These are phyloP conservation scores for Allium cepa DNA, from an alignment of 106 monocot genomes.

Conservation along the genomic window DNA sequence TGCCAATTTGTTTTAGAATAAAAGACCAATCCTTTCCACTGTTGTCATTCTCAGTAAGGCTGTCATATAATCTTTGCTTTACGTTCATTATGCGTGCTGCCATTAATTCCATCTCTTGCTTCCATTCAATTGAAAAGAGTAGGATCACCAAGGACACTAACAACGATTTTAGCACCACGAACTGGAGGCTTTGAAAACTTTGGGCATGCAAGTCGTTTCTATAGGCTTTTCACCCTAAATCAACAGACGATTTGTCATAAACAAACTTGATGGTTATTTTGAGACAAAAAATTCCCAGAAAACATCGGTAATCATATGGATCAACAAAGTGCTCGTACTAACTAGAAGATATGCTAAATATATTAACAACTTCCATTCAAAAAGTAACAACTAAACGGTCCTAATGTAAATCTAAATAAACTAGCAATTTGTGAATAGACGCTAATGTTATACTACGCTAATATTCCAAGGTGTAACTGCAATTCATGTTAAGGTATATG, in stretches of 20 bases:
- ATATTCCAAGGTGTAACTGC: too few relatives aligned
- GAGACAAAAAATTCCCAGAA: too few relatives aligned
- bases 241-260: not conserved
- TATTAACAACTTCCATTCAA: not conserved
- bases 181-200: conserved; percentile 97
- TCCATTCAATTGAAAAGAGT: conserved; percentile 88
- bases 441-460: not conserved
- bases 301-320: too few relatives aligned
- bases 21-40: conserved; percentile 98
- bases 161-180: conserved; percentile 94
- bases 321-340: not conserved
- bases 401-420: not conserved
- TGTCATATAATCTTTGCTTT: conserved; percentile 63
- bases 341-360: not conserved
- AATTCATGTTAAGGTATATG: too few relatives aligned
- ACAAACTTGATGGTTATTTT: too few relatives aligned
- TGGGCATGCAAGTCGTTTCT: conserved; percentile 86
- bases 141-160: conserved; percentile 82
- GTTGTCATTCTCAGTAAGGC: conserved; percentile 61
- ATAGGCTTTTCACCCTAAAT: conserved; percentile 92
- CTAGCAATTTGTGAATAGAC: not conserved
- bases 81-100: conserved; percentile 96
- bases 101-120: conserved; percentile 86
- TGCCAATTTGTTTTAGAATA: conserved; percentile 91
- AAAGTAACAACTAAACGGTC: not conserved